Conservation (phyloP, 2,329 filamentous ascomycete genomes). For the Aspergillus viridinutans region DNA sequence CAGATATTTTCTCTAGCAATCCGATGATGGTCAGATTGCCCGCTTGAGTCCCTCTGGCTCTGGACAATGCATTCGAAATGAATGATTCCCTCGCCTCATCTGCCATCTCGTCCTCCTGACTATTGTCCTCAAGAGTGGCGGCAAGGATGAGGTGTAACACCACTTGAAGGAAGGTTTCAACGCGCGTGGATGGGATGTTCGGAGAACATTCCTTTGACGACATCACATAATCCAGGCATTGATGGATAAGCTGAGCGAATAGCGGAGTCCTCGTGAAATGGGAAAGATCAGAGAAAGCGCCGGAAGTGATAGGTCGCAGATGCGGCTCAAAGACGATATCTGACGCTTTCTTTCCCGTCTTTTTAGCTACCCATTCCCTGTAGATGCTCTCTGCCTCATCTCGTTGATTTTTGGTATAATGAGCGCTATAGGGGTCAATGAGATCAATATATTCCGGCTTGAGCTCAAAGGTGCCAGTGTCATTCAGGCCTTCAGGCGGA, state of each 20-base stretch:
- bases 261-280: slow-evolving; percentile 77
- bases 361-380: slow-evolving; percentile 80
- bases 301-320: slow-evolving; percentile 68
- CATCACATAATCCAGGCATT: slow-evolving; percentile 76
- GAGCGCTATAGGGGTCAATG: slow-evolving; percentile 91
- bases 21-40: slow-evolving; percentile 48
- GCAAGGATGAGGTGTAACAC: slow-evolving; percentile 83
- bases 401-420: slow-evolving; percentile 94
- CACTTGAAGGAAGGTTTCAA: slow-evolving; percentile 89
- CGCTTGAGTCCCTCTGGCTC: slow-evolving; percentile 47
- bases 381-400: slow-evolving; percentile 92
- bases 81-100: slow-evolving; percentile 60
- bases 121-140: slow-evolving; percentile 76
- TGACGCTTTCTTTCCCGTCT: slow-evolving; percentile 71
- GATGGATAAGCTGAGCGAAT: slow-evolving; percentile 87
- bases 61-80: slow-evolving; percentile 64
- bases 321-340: slow-evolving; percentile 92
- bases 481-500: slow-evolving; percentile 82
- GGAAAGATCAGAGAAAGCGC: slow-evolving; percentile 72
- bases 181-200: slow-evolving; percentile 70
- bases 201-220: slow-evolving; percentile 66
- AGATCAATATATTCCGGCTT: slow-evolving; percentile 81
- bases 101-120: slow-evolving; percentile 50
- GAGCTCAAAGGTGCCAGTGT: slow-evolving; percentile 90
- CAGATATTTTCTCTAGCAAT: slow-evolving; percentile 50